Percentiles rank a stretch among this genome's conserved stretches.
phyloP scores from a whole-genome alignment of 768 basidiomycete genomes.

The Termitomyces sp. region DNA sequence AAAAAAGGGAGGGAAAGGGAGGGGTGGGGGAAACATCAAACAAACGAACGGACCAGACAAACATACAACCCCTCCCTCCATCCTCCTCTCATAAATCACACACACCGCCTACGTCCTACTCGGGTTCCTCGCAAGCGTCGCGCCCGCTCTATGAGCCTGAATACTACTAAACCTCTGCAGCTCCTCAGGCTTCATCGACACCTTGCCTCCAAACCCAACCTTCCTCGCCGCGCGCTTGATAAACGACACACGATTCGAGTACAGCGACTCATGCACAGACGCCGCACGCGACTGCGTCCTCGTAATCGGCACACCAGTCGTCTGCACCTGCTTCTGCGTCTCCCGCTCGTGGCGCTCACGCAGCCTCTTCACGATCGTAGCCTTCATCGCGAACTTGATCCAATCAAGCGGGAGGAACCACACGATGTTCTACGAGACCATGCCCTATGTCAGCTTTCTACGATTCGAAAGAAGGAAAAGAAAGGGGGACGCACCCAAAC shows the following conservation, averaged over 20 bases:
- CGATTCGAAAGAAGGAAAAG: background rate
- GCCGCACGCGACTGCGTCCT: constrained; percentile 89
- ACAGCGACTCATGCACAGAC: constrained; percentile 86
- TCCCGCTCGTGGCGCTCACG: constrained; percentile 60
- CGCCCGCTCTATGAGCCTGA: constrained; percentile 76
- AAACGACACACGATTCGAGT: constrained; percentile 94
- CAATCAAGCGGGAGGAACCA: constrained; percentile 96
- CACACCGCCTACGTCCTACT: constrained; percentile 42
- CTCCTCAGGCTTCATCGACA: constrained; percentile 81
- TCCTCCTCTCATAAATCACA: background rate
- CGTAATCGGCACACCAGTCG: constrained; percentile 65
- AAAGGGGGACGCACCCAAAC: constrained; percentile 66
- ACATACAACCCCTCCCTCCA: background rate
- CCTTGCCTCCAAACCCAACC: constrained; percentile 82
- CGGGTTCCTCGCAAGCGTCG: constrained; percentile 73
- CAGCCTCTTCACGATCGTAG: constrained; percentile 80
- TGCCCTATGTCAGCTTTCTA: background rate
- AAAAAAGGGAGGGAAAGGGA: background rate
- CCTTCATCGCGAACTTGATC: constrained; percentile 97
- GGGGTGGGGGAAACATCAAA: background rate
- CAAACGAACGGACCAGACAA: background rate
- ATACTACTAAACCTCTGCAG: constrained; percentile 82
- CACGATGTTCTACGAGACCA: constrained; percentile 68
- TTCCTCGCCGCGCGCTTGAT: constrained; percentile 83
- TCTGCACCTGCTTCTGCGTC: constrained; percentile 25